Base-by-base conservation (phyloP, 2,329 filamentous ascomycete genomes). In the Xylaria sp. region DNA sequence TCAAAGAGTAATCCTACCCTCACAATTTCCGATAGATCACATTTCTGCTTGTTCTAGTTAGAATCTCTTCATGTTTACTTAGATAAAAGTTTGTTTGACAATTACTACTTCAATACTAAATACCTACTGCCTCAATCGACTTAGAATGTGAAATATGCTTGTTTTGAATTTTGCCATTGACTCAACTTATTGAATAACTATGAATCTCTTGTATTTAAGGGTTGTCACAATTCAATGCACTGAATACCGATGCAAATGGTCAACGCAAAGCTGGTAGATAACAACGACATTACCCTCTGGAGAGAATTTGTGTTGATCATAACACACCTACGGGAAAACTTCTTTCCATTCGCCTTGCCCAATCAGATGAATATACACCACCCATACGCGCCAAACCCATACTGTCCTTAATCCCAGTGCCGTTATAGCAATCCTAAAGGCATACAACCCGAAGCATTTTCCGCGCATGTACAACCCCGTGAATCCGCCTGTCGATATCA, bases 401-500 rank as follows among this genome's bases (percentile, higher is more conserved):
- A 39, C 4, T 15, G 20, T 13, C 23, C 52, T 55, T 20, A 1
- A 41, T 41, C 20, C 23, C 9, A 28, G 28, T 41, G 12, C 23
- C 9, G 18, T 23, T 20, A 34, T 18, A 20, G 4, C 2, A 23
- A 46, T 39, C 34, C 7, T 37, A 58, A 3, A n/a, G 23, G 23
- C 23, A 34, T 13, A 5, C n/a, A 23, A 9, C n/a, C 62, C 54
- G 54, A n/a, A 58, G 20, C 32, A 50, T 51, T n/a, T 20, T 25
- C n/a, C 51, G 32, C 9, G 62, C 54, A 12, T 65, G 37, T 15
- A 59, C 18, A 32, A 39, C 39, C 23, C 23, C 63, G 12, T 44
- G 15, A 10, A 59, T 20, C 6, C 23, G 10, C 23, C 54, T 7
- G 28, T 52, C 34, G 3, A 52, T 34, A 41, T 41, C 3, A 4